Base-by-base conservation (phyloP, 768 basidiomycete species). In the Mycena olivaceomarginata region DNA sequence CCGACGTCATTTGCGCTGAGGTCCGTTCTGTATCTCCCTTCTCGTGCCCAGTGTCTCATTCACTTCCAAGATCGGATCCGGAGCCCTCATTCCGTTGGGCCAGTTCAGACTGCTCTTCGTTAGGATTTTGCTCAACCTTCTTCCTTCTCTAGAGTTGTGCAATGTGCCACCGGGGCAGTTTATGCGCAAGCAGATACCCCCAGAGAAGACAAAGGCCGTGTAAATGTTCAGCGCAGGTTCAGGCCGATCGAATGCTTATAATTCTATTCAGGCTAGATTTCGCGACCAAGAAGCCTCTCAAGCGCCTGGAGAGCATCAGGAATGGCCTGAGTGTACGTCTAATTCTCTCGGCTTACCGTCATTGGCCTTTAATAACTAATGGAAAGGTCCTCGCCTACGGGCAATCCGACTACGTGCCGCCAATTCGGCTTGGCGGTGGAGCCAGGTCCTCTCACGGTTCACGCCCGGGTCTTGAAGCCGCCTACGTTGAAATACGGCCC, bases 391-490 rank as follows among this genome's bases (percentile, higher is more conserved):
- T 94, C 72, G 88, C 90, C 39, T 95, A 95, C 78, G 93, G 93
- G 0, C 92, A 94, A 82, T 95, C 94, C 0, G 92, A 95, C 83
- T 95, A 94, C 77, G 91, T 96, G n/a, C 45, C 89, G 90, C 56
- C 89, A 93, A 82, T 96, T 96, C 77, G 94, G 94, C 10, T 91
- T 97, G 90, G 77, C 86, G 3, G 92, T 97, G 22, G 87, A 91
- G 11, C 12, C 7, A 18, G 56, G 85, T 16, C 93, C 94, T 0
- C 86, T 95, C 48, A 87, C 81, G 48, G 87, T 95, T 45, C 84
- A 90, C 37, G 95, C 94, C 0, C 89, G 96, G 4, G 85, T 96
- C 16, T 83, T 96, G 18, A 85, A 86, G 15, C 89, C 94, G 0
- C 95, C 96, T 0, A 91, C 84, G 20, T 85, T 97, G 41, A 90